phyloP scores from a whole-genome alignment of 2,329 filamentous ascomycete species.

The Trichoderma afroharzianum region DNA sequence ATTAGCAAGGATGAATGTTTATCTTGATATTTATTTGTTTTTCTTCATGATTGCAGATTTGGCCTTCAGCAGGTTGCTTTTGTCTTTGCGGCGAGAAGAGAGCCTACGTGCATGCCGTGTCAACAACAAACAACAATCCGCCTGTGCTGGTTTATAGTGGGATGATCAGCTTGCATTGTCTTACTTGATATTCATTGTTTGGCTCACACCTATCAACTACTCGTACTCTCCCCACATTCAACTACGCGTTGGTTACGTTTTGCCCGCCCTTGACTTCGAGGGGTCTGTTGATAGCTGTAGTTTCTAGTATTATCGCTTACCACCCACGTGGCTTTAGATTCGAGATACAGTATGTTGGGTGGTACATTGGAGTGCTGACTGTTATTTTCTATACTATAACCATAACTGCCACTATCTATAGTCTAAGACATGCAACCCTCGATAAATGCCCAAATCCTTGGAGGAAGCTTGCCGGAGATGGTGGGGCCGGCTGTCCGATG shows the following conservation, averaged over 20 bases:
- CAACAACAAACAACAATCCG: background rate
- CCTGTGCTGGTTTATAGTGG: background rate
- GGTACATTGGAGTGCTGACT: too few species aligned
- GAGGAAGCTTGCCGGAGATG: constrained; percentile 23
- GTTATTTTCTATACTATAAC: background rate
- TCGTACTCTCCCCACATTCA: background rate
- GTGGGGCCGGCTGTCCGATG: constrained; percentile 24
- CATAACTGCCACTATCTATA: background rate
- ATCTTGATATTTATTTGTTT: background rate
- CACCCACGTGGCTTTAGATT: too few species aligned
- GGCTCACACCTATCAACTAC: background rate
- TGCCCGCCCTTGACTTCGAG: background rate
- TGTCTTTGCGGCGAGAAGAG: background rate
- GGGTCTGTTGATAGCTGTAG: background rate
- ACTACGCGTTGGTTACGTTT: background rate
- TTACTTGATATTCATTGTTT: background rate
- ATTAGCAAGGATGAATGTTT: background rate
- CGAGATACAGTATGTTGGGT: too few species aligned
- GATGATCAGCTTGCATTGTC: background rate
- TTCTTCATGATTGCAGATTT: background rate
- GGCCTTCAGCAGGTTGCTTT: background rate
- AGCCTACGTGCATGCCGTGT: background rate
- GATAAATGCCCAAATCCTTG: constrained; percentile 24
- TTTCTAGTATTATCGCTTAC: too few species aligned
- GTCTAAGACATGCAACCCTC: background rate